Evolutionary conservation across 2,329 filamentous ascomycete species (phyloP), one percentile per base, ranked within the genome.

Genomic region (Cryphonectria japonica): DNA sequence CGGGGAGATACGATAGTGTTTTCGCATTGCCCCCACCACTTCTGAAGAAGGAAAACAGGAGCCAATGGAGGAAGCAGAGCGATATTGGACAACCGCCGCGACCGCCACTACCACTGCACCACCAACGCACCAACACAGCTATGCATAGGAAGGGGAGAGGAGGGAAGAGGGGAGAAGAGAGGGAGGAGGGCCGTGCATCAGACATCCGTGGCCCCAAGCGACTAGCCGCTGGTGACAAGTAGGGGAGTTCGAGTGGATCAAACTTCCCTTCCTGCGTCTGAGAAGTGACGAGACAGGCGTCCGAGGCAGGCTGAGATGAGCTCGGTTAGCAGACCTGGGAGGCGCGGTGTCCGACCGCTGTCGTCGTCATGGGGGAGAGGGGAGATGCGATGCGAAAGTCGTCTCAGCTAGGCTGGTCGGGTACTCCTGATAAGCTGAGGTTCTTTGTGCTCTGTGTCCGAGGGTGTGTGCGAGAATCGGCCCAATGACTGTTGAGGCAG

Each of bases 361-460:
- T 52, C 52, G 29, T 52, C 52, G 29, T n/a, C 61, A 62, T 57
- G 19, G 46, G 19, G 2, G 8, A 8, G 32, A 54, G n/a, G n/a
- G 50, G n/a, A 11, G 11, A 26, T 8, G 1, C 34, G 34, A 34
- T 34, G 29, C 29, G 3, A 29, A 59, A 16, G 29, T 59, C 4
- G 26, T 32, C 54, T 59, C 54, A 59, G 54, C 54, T 54, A n/a
- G 50, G 22, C 4, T 32, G 26, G 7, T 26, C 50, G 50, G 41
- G 41, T 46, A 54, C 26, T 59, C 46, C 46, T 39, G n/a, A 9
- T 19, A 14, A 19, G 5, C 19, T 7, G 46, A 50, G 37, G 41
- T 50, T 67, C 70, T 67, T 69, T 71, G 63, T 67, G 54, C 13
- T 26, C 3, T 5, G 69, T 69, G 37, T 69, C 32, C 34, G 5